Conservation (phyloP, 83 land plant genomes). For the Thuja plicata region DNA sequence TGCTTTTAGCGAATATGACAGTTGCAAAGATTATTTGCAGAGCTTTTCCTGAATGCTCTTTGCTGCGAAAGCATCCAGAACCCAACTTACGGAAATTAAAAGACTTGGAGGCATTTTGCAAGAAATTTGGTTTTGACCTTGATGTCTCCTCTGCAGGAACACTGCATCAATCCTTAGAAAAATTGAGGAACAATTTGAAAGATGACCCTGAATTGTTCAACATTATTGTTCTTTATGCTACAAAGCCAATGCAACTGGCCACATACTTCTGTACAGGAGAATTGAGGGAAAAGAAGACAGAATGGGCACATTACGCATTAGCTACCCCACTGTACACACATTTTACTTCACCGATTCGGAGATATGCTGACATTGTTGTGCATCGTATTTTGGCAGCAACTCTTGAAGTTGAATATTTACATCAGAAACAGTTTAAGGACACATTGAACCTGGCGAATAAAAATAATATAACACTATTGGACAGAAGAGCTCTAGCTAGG, state of each 20-base stretch:
- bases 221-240: constrained; percentile 75
- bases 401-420: constrained; percentile 75
- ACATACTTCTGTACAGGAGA: constrained; percentile 88
- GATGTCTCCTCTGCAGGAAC: constrained; percentile 75
- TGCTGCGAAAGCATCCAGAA: constrained; percentile 90
- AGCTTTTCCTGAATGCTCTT: constrained; percentile 85
- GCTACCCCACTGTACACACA: constrained; percentile 90
- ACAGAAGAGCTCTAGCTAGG: constrained; percentile 8
- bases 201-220: constrained; percentile 76
- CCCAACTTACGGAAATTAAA: constrained; percentile 79
- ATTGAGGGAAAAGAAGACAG: constrained; percentile 44
- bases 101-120: constrained; percentile 83
- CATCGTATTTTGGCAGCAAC: constrained; percentile 84
- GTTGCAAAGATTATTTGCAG: constrained; percentile 81
- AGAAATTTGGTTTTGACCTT: constrained; percentile 73
- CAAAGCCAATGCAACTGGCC: constrained; percentile 92
- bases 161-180: constrained; percentile 64
- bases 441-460: not conserved
- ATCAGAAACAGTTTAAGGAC: constrained; percentile 13
- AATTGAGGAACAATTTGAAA: constrained; percentile 59
- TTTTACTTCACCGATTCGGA: constrained; percentile 92
- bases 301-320: constrained; percentile 89
- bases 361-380: constrained; percentile 91
- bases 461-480: not conserved
- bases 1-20: constrained; percentile 92